A percentile compares a stretch with the other conserved stretches of the same genome.
These are phyloP conservation scores for Chalara sp. DNA, from an alignment of 2,329 filamentous ascomycete species.

Conservation along the genomic window DNA sequence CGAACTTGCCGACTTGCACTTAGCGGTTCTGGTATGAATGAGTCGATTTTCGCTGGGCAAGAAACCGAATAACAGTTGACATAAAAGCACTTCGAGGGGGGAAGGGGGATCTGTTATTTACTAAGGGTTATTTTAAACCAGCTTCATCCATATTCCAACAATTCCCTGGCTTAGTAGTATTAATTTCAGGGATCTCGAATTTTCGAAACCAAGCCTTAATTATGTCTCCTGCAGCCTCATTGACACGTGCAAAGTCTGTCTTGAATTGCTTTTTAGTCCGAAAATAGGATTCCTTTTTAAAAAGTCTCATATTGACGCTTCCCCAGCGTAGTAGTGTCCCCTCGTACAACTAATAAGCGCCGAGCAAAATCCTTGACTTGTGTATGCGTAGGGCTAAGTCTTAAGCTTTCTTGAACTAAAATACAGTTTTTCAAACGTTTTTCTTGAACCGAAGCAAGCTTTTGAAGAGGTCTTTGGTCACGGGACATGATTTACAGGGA, in stretches of 20 bases:
- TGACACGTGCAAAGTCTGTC: not conserved
- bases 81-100: too few relatives aligned
- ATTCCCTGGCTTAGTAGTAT: constrained; percentile 1
- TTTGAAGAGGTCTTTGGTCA: constrained; percentile 17
- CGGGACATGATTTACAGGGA: not conserved
- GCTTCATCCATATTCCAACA: constrained; percentile 6
- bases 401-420: not conserved
- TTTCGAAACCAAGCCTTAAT: constrained; percentile 1
- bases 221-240: constrained; percentile 1
- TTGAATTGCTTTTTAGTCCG: constrained; percentile 1
- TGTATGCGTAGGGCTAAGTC: not conserved
- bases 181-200: not conserved
- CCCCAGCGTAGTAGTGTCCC: not conserved
- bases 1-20: too few relatives aligned
- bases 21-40: too few relatives aligned
- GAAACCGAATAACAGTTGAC: too few relatives aligned
- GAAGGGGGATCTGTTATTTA: not conserved
- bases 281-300: constrained; percentile 1
- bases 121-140: constrained; percentile 1
- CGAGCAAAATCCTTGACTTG: not conserved
- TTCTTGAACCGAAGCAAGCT: not conserved
- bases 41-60: too few relatives aligned
- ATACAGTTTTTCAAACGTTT: not conserved
- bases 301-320: not conserved
- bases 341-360: not conserved